Conservation (phyloP, 2,329 filamentous ascomycete genomes). For the Alternaria angustiovoidea region DNA sequence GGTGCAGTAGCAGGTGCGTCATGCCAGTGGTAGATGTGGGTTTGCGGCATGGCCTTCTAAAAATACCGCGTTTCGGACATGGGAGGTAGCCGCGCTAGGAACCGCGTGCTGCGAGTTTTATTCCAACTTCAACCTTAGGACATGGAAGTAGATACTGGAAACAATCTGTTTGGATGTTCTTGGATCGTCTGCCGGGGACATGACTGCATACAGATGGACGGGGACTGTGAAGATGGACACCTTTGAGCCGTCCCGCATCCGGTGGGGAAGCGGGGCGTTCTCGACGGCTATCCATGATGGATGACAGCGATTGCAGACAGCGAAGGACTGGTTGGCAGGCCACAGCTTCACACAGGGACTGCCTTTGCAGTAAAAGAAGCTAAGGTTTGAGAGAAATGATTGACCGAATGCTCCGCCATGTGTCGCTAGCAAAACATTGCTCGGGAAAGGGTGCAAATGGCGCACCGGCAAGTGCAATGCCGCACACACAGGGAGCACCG, state of each 20-base stretch:
- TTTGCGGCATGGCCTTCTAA: slow-evolving; percentile 23
- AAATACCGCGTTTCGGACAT: slow-evolving; percentile 29
- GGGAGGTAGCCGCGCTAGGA: slow-evolving; percentile 21
- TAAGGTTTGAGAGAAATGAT: slow-evolving; percentile 7
- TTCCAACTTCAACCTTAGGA: slow-evolving; percentile 25
- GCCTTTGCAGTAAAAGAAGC: slow-evolving; percentile 1
- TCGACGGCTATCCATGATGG: slow-evolving; percentile 2
- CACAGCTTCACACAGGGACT: slow-evolving; percentile 10
- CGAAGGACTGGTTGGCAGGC: slow-evolving; percentile 4
- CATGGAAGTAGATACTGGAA: slow-evolving; percentile 2
- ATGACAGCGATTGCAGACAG: not conserved
- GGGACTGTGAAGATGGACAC: slow-evolving; percentile 1
- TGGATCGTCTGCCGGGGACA: slow-evolving; percentile 2
- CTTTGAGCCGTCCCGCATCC: slow-evolving; percentile 6
- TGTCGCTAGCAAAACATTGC: slow-evolving; percentile 24
- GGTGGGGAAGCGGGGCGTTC: slow-evolving; percentile 10
- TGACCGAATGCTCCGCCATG: slow-evolving; percentile 15
- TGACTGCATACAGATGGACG: slow-evolving; percentile 1
- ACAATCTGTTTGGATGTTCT: slow-evolving; percentile 3
- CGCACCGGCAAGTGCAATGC: slow-evolving; percentile 17
- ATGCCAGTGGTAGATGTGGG: slow-evolving; percentile 14
- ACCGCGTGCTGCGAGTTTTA: slow-evolving; percentile 24
- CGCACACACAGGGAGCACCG: slow-evolving; percentile 16
- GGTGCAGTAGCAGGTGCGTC: slow-evolving; percentile 25
- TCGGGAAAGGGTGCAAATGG: slow-evolving; percentile 16